A percentile compares a stretch with the other conserved stretches of the same genome.
These are phyloP conservation scores for Euclidium syriacum DNA, from an alignment of 345 rosid genomes.

Conservation along the genomic window DNA sequence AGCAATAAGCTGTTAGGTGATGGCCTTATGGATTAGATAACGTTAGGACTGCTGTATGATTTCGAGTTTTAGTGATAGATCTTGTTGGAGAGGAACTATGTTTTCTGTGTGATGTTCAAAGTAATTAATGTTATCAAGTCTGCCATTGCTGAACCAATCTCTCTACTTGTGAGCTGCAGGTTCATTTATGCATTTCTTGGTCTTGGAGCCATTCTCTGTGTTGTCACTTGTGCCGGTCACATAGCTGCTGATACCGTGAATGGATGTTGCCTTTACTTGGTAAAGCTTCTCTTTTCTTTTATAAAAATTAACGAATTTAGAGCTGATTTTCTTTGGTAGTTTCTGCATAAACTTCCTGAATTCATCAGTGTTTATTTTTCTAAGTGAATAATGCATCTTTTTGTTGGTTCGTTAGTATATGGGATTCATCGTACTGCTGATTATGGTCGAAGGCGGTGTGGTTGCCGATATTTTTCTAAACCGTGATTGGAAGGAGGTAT, in stretches of 20 bases:
- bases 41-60: not conserved
- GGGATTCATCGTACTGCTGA: constrained; percentile 55
- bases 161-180: constrained; percentile 41
- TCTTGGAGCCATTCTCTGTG: constrained; percentile 56
- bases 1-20: constrained; percentile 5
- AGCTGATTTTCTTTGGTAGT: not conserved
- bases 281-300: constrained; percentile 37
- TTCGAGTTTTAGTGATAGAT: not conserved
- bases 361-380: not conserved
- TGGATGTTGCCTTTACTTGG: constrained; percentile 83
- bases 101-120: not conserved
- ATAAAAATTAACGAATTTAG: not conserved
- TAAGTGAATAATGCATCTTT: not conserved
- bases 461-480: constrained; percentile 68
- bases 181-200: constrained; percentile 74
- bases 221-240: constrained; percentile 76
- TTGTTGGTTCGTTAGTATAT: constrained; percentile 47
- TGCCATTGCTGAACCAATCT: not conserved
- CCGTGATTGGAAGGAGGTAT: constrained; percentile 80
- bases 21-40: not conserved
- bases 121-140: not conserved
- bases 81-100: not conserved
- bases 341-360: not conserved
- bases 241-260: constrained; percentile 79
- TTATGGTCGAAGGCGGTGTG: constrained; percentile 78